phyloP scores from a whole-genome alignment of 192 early-diverging fungal species.

The Nowakowskiella sp. region DNA sequence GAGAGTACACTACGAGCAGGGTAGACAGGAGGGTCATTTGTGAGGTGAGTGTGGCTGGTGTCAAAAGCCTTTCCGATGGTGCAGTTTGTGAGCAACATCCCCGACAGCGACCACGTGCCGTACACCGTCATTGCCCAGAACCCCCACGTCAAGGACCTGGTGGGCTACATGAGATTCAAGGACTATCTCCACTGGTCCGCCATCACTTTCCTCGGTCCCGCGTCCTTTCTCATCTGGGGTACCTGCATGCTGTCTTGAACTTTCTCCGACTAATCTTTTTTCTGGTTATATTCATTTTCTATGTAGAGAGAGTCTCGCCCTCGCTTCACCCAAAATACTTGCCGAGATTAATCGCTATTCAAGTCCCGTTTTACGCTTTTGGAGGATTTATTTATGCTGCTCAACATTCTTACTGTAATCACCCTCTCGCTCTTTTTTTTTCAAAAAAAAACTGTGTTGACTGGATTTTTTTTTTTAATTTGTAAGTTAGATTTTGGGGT shows the following conservation, averaged over 20 bases:
- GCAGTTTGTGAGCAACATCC: conserved; percentile 37
- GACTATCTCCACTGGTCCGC: conserved; percentile 65
- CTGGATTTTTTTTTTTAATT: conserved; percentile 6
- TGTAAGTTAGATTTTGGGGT: conserved; percentile 86
- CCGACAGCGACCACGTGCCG: conserved; percentile 42
- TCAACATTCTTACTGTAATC: conserved; percentile 57
- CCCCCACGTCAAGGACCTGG: conserved; percentile 81
- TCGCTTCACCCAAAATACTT: conserved; percentile 34
- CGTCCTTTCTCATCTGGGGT: conserved; percentile 67
- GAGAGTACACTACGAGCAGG: too few species aligned
- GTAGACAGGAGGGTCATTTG: too few species aligned
- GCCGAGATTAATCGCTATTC: conserved; percentile 35
- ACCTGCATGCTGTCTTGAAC: conserved; percentile 14
- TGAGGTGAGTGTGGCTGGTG: too few species aligned
- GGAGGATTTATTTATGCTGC: conserved; percentile 77
- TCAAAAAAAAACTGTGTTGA: not conserved
- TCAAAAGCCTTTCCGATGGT: too few species aligned
- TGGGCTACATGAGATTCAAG: conserved; percentile 78
- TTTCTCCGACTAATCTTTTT: not conserved
- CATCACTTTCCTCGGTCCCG: conserved; percentile 63
- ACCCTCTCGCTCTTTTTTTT: not conserved
- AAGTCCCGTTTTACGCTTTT: conserved; percentile 46
- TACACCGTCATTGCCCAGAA: conserved; percentile 84
- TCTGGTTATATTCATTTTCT: conserved; percentile 5
- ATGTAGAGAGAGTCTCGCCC: conserved; percentile 33